These are phyloP conservation scores for Jacaranda copaia DNA, from an alignment of 257 asterid genomes.

Conservation along the genomic window DNA sequence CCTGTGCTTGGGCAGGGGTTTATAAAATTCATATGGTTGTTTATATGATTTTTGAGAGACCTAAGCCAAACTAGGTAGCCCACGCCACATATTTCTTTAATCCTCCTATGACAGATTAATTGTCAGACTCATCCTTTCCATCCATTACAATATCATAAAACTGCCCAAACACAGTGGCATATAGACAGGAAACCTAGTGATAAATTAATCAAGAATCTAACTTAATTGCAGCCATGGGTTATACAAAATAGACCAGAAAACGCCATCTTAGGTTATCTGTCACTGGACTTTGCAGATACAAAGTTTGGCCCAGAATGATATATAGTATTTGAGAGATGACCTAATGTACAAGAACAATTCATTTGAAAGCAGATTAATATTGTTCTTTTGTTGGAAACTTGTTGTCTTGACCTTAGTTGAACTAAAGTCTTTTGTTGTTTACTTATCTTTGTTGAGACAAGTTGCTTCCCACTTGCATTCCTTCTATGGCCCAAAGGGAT, in stretches of 20 bases:
- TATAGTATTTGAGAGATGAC: slow-evolving; percentile 26
- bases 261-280: slow-evolving; percentile 55
- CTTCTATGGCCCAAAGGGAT: slow-evolving; percentile 42
- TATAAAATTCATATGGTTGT: too few relatives aligned
- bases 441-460: slow-evolving; percentile 29
- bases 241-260: slow-evolving; percentile 30
- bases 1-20: too few relatives aligned
- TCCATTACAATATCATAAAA: slow-evolving; percentile 3
- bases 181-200: slow-evolving; percentile 32
- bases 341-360: slow-evolving; percentile 29
- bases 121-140: slow-evolving; percentile 25
- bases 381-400: slow-evolving; percentile 35
- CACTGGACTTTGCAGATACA: slow-evolving; percentile 25
- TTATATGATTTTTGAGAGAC: not conserved
- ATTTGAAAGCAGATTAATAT: slow-evolving; percentile 26
- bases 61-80: slow-evolving; percentile 6
- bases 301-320: slow-evolving; percentile 18
- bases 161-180: slow-evolving; percentile 32
- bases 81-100: not conserved
- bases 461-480: slow-evolving; percentile 44
- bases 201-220: slow-evolving; percentile 30
- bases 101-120: not conserved
- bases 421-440: slow-evolving; percentile 16
- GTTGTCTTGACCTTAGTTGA: slow-evolving; percentile 48
- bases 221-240: slow-evolving; percentile 33